Evolutionary conservation across 805 yeast species (phyloP).

Genomic region (Debaryomyces prosopidis): DNA sequence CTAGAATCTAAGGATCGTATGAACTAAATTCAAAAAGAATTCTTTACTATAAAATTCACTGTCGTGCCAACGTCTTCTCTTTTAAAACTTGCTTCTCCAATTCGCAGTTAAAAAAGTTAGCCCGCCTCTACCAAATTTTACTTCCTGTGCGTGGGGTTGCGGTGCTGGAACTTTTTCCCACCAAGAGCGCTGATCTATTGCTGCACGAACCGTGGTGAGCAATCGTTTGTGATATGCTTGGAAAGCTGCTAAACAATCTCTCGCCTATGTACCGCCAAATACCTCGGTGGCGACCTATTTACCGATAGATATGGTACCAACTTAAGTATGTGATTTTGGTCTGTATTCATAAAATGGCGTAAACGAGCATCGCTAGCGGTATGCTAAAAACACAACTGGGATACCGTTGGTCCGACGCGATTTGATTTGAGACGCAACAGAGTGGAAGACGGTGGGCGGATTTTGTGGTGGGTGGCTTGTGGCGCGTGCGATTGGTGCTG

Average conservation of each 20-base stretch:
- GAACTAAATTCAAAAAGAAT: no score
- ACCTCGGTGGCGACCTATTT: background rate
- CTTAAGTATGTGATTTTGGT: background rate
- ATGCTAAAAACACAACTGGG: no score
- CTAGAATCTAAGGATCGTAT: no score
- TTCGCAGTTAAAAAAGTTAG: background rate
- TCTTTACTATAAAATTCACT: no score
- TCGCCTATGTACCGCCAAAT: background rate
- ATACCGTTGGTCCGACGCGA: no score
- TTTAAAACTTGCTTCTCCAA: no score
- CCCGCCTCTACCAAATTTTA: background rate
- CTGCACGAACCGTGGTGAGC: background rate
- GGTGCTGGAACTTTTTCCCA: background rate
- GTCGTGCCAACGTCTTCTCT: no score
- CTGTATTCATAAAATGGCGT: background rate
- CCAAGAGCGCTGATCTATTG: background rate
- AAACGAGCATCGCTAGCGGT: background rate
- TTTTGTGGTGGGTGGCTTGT: no score
- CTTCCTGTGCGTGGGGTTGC: background rate
- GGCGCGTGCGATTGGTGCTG: no score
- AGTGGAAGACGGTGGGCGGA: no score
- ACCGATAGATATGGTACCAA: background rate
- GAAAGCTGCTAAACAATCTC: background rate
- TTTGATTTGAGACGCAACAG: no score
- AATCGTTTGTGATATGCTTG: background rate